phyloP scores from a whole-genome alignment of 2,329 filamentous ascomycete species.

The Nemania bipapillata region DNA sequence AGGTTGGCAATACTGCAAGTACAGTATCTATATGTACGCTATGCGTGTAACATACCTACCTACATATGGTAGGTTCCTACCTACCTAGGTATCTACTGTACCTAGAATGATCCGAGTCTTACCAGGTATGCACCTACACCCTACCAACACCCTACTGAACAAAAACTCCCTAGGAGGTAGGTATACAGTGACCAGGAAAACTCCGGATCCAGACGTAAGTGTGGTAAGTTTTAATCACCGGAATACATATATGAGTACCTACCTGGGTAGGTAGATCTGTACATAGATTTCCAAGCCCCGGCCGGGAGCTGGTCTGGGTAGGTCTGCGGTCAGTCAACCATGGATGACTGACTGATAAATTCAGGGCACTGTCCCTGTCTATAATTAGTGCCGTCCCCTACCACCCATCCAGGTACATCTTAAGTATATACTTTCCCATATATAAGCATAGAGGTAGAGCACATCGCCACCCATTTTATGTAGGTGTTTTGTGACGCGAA shows the following conservation, averaged over 20 bases:
- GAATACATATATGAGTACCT: background rate
- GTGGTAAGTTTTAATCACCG: background rate
- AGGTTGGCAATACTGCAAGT: too few relatives aligned
- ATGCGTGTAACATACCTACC: too few relatives aligned
- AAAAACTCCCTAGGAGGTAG: background rate
- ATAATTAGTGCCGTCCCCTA: background rate
- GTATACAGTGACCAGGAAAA: background rate
- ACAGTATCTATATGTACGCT: too few relatives aligned
- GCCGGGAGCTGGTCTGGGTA: slow-evolving; percentile 1
- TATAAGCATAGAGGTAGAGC: background rate
- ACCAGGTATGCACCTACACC: background rate
- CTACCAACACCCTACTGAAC: too few relatives aligned
- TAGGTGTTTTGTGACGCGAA: background rate
- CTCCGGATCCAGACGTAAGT: background rate
- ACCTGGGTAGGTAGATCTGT: background rate
- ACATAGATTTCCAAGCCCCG: slow-evolving; percentile 1
- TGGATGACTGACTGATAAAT: background rate
- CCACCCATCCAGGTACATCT: background rate
- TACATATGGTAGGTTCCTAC: too few relatives aligned
- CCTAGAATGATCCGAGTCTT: too few relatives aligned
- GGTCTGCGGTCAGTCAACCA: background rate
- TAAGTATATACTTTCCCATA: too few relatives aligned
- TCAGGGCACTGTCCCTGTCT: background rate
- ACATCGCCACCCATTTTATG: background rate
- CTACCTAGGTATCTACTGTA: too few relatives aligned